Evolutionary conservation across 345 rosid genomes (phyloP).

Genomic region (Brassica rapa): DNA sequence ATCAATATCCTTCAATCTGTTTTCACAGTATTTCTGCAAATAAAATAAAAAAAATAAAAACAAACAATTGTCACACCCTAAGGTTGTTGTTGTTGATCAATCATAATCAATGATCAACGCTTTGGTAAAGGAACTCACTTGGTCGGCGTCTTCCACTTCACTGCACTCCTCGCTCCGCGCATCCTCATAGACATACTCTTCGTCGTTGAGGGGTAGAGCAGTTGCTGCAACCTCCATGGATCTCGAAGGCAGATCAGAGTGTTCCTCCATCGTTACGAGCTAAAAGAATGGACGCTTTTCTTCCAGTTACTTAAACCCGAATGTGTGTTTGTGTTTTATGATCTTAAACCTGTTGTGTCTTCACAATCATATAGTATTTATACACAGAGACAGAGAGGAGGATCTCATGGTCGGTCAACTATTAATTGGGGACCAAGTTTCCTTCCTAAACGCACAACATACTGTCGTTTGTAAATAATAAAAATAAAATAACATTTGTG

Average conservation of each 20-base stretch:
- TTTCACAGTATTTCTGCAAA: not conserved
- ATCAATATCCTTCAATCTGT: not conserved
- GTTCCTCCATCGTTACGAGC: not conserved
- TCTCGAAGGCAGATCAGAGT: not conserved
- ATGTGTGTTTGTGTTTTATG: not conserved
- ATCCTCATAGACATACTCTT: not conserved
- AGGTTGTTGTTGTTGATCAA: too few species aligned
- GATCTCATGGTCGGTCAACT: not conserved
- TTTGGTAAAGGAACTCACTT: not conserved
- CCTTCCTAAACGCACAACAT: not conserved
- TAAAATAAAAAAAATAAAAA: not conserved
- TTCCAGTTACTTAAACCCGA: not conserved
- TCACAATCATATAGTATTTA: not conserved
- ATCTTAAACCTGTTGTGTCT: not conserved
- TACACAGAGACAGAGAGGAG: not conserved
- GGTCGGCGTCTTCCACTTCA: not conserved
- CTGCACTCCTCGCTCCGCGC: not conserved
- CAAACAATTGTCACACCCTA: not conserved
- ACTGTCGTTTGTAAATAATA: not conserved
- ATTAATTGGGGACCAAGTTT: not conserved
- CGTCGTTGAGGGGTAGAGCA: not conserved
- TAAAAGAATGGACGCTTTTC: not conserved
- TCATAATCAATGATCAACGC: not conserved
- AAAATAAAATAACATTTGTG: not conserved
- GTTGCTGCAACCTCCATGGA: not conserved